Base-by-base conservation (phyloP, 257 asterid species). In the Henckelia pumila region DNA sequence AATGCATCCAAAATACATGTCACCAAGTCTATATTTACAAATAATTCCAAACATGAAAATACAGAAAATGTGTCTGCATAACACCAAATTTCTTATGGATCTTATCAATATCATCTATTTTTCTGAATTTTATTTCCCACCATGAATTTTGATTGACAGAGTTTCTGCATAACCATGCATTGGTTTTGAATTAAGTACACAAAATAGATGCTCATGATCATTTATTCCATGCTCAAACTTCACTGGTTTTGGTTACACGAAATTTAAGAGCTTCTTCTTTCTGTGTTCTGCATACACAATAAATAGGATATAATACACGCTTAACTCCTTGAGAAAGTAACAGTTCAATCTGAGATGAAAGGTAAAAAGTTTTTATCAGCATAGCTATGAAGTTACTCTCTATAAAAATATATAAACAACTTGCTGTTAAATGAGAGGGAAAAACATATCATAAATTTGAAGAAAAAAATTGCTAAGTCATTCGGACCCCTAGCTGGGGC, bases 241-340 rank as follows among this genome's bases (percentile, higher is more conserved):
- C 97, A 60, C 79, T 73, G 63, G 88, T 75, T 81, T 90, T 93
- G 75, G 84, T 24, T 29, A 79, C 64, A 13, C 95, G 95, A 71
- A 83, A 88, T 67, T 78, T 79, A 71, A 86, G 89, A 75, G 97
- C 97, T 75, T 87, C 96, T 77, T 88, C 95, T 74, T 83, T 90
- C 73, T 93, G 99, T 64, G 61, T 17, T 81, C 97, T 90, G 83
- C 70, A 66, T 68, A 59, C 69, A 79, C 66, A 79, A 75, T 26
- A 29, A 73, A 71, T 29, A 57, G 49, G 70, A 63, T 47, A 37
- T 58, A 32, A 58, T 13, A 13, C n/a, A 44, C 19, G 7, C 2
- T 44, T 35, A 35, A 8, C 44, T 35, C 44, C 44, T 35, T 35
- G 44, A 35, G 44, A 9, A 35, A 9, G 44, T 53, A 32, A 73